A percentile compares a stretch with the other conserved stretches of the same genome.
Conservation (phyloP, 1,284 basidiomycete genomes). For the Wallemia mellicola region DNA sequence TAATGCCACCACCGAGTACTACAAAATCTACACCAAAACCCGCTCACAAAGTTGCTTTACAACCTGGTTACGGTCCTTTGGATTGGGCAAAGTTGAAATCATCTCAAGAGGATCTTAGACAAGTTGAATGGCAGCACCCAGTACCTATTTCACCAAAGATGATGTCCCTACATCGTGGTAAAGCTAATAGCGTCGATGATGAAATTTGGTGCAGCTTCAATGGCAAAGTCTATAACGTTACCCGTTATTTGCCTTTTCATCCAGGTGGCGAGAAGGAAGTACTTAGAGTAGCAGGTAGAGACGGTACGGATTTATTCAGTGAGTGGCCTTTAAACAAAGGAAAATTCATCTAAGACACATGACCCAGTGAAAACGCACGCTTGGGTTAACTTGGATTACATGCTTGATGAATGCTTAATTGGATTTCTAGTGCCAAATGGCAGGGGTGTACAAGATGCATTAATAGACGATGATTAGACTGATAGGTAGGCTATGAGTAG, state of each 20-base stretch:
- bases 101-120: constrained; percentile 45
- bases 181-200: constrained; percentile 13
- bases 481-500: neutral
- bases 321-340: constrained; percentile 11
- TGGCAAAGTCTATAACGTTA: constrained; percentile 91
- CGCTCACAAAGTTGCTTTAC: constrained; percentile 54
- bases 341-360: too few species aligned
- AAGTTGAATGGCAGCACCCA: constrained; percentile 15
- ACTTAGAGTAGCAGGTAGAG: constrained; percentile 81
- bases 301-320: constrained; percentile 85
- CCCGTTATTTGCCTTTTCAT: constrained; percentile 67
- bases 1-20: constrained; percentile 5
- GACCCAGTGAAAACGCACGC: constrained; percentile 28
- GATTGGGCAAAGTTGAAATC: constrained; percentile 78
- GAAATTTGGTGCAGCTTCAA: constrained; percentile 84
- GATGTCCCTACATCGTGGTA: neutral
- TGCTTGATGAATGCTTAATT: constrained; percentile 70
- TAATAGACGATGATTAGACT: neutral
- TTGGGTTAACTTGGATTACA: constrained; percentile 82
- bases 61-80: constrained; percentile 66
- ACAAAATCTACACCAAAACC: constrained; percentile 8
- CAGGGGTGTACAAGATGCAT: neutral
- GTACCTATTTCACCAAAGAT: constrained; percentile 2
- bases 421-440: constrained; percentile 39
- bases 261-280: constrained; percentile 80